A percentile compares a stretch with the other conserved stretches of the same genome.
Evolutionary conservation across 352 stramenopile genomes (phyloP).

Genomic region (Pythium brachiatum): DNA sequence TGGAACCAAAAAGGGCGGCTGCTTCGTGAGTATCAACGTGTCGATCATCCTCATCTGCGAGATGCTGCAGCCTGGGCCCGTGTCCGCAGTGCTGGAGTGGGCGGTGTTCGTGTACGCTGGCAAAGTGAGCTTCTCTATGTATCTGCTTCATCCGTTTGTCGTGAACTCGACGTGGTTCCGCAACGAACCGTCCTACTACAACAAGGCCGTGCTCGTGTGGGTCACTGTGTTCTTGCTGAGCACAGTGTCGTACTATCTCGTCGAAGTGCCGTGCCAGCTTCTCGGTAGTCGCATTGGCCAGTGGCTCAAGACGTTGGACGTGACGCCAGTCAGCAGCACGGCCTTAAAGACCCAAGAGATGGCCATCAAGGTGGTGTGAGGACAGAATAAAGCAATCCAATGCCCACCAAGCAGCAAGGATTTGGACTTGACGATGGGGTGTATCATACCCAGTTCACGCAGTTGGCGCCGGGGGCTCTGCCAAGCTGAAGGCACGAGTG

Average conservation of each 20-base stretch:
- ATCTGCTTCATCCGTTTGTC: constrained; percentile 42
- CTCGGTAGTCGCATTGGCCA: constrained; percentile 5
- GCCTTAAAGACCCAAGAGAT: too few species aligned
- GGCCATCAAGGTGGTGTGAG: too few species aligned
- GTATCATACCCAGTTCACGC: too few species aligned
- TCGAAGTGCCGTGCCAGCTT: constrained; percentile 15
- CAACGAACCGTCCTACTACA: neutral
- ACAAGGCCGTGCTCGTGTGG: constrained; percentile 1
- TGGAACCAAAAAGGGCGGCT: constrained; percentile 15
- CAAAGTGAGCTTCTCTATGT: constrained; percentile 50
- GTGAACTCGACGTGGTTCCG: constrained; percentile 16
- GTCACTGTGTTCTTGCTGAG: constrained; percentile 7
- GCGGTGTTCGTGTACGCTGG: constrained; percentile 33
- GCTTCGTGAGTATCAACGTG: constrained; percentile 28
- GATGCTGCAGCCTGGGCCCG: constrained; percentile 31
- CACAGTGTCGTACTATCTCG: constrained; percentile 10
- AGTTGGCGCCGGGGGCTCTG: too few species aligned
- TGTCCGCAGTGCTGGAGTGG: constrained; percentile 42
- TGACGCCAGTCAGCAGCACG: too few species aligned
- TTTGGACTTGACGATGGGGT: too few species aligned
- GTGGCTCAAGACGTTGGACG: too few species aligned
- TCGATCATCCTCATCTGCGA: constrained; percentile 35
- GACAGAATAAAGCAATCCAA: too few species aligned
- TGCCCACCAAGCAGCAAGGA: too few species aligned
- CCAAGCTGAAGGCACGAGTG: too few species aligned